Conservation (phyloP, 192 early-diverging fungal species). For the Phlyctochytrium arcticum region DNA sequence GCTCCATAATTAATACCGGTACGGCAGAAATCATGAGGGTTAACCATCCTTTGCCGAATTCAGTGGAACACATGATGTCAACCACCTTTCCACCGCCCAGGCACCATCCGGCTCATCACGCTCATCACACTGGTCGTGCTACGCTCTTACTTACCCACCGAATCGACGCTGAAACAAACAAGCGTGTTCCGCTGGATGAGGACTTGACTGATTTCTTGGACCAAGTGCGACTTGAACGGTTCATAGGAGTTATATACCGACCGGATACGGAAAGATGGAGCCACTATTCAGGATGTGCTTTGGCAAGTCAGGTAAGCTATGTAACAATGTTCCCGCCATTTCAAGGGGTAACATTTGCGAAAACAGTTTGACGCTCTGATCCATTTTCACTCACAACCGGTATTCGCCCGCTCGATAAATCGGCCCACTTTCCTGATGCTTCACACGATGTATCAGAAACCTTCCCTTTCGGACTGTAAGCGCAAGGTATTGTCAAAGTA, state of each 20-base stretch:
- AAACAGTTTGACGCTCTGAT: conserved; percentile 1
- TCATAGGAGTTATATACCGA: conserved; percentile 10
- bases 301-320: conserved; percentile 1
- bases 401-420: neutral
- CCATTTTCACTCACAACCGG: conserved; percentile 2
- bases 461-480: conserved; percentile 3
- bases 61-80: neutral
- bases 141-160: neutral
- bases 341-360: neutral
- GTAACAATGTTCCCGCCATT: neutral
- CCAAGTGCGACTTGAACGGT: conserved; percentile 1
- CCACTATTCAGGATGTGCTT: neutral
- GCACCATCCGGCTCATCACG: no score
- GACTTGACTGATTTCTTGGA: neutral
- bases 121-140: no score
- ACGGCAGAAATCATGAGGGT: neutral
- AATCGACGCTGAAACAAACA: neutral
- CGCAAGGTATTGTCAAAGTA: no score
- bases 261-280: conserved; percentile 11
- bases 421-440: conserved; percentile 7
- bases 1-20: neutral
- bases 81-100: neutral
- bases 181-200: neutral
- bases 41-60: neutral
- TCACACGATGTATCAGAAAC: neutral